A percentile compares a stretch with the other conserved stretches of the same genome.
phyloP scores from a whole-genome alignment of 2,329 filamentous ascomycete species.

The Aspergillus eucalypticola region DNA sequence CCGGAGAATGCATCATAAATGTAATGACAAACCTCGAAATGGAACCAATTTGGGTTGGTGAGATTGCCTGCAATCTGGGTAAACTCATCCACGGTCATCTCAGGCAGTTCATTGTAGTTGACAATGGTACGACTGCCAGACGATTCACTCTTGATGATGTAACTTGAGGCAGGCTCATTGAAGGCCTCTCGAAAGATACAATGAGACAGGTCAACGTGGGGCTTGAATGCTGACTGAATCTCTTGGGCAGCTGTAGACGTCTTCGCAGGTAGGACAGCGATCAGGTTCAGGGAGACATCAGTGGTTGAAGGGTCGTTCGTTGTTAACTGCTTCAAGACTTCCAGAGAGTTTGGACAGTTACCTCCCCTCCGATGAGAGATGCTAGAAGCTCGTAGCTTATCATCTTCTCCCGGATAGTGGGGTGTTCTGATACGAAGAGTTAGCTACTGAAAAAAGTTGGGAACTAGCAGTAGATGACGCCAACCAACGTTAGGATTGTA shows the following conservation, averaged over 20 bases:
- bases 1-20: neutral
- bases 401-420: conserved; percentile 68
- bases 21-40: conserved; percentile 62
- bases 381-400: conserved; percentile 67
- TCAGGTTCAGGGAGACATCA: conserved; percentile 36
- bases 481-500: conserved; percentile 64
- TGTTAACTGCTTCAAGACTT: conserved; percentile 68
- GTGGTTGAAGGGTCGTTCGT: conserved; percentile 10
- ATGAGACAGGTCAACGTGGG: conserved; percentile 51
- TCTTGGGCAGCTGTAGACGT: conserved; percentile 53
- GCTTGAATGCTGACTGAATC: conserved; percentile 58
- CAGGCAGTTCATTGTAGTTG: conserved; percentile 66
- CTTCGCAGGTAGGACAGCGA: conserved; percentile 55
- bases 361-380: conserved; percentile 66
- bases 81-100: conserved; percentile 68
- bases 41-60: conserved; percentile 59
- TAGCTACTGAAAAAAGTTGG: conserved; percentile 2
- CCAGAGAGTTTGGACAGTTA: conserved; percentile 70
- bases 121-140: conserved; percentile 68
- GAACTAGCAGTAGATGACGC: conserved; percentile 1
- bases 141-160: conserved; percentile 63
- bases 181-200: conserved; percentile 62
- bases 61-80: conserved; percentile 44
- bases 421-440: conserved; percentile 34
- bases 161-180: conserved; percentile 64